Base-by-base conservation (phyloP, 2,329 filamentous ascomycete genomes). In the Lanzia echinophila region DNA sequence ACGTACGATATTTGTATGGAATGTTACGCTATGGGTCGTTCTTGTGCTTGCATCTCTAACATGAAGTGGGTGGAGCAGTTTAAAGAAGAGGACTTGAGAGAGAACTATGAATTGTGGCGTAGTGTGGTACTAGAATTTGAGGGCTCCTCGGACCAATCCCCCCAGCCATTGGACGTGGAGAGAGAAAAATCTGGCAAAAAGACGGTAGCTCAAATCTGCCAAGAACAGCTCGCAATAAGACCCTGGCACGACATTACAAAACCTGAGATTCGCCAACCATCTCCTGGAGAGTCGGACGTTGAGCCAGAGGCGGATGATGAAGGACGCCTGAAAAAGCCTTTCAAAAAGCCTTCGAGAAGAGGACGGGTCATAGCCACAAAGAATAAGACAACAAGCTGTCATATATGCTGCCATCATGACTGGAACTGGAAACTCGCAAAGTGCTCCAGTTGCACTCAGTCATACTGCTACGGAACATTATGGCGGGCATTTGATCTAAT, bases 1-100 rank as follows among this genome's bases (percentile, higher is more conserved):
- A 88, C 88, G 0, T 99, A 97, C 67, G 94, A 99, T 68, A 79
- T 99, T 20, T 99, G 94, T 66, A 91, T 99, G 88, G 94, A 99
- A 62, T 99, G 94, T 67, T 99, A 95, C 66, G 87, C 84, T n/a
- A 95, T 97, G 87, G 94, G 94, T 20, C 83, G 94, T 49, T 96
- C 91, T 44, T 99, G 94, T 67, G 82, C 81, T 3, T 99, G 94
- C 65, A 79, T 95, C 48, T 95, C 91, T 3, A 84, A 83, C 11
- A 79, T 96, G 11, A 83, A 81, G 57, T 99, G 92, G 91, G 90
- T 89, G 48, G 91, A 99, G 67, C 94, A 97, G 67, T 96, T 91
- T 79, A 75, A 81, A 12, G 97, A 91, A 91, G 78, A 82, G 41
- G 83, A 90, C 13, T 75, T 99, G 11, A 76, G 83, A 0, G 75